Evolutionary conservation across 805 yeast genomes (phyloP).

Genomic region (Teunomyces atbi): DNA sequence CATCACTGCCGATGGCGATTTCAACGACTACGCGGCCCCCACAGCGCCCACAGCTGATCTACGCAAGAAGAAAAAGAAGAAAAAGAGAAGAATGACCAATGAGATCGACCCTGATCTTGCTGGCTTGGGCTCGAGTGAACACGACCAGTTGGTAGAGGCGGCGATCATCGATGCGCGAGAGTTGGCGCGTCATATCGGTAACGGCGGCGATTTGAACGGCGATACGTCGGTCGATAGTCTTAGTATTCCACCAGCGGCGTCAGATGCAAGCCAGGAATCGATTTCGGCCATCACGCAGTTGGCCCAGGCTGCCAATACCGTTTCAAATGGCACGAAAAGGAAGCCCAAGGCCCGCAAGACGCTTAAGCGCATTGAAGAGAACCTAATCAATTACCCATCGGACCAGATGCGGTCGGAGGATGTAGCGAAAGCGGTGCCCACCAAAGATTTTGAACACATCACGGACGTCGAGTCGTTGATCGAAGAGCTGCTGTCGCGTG

Average conservation of each 20-base stretch:
- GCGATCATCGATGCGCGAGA: slow-evolving; percentile 69
- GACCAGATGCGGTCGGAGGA: neutral
- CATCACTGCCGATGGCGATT: slow-evolving; percentile 11
- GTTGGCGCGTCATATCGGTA: slow-evolving; percentile 43
- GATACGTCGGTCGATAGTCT: neutral
- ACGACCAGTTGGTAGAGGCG: slow-evolving; percentile 65
- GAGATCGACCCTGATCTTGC: slow-evolving; percentile 42
- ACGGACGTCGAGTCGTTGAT: slow-evolving; percentile 31
- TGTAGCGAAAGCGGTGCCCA: neutral
- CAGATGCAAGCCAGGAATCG: slow-evolving; percentile 10
- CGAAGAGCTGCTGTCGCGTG: slow-evolving; percentile 34
- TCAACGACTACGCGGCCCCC: slow-evolving; percentile 7
- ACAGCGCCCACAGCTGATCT: neutral
- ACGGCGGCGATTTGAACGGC: slow-evolving; percentile 8
- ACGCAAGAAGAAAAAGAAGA: slow-evolving; percentile 14
- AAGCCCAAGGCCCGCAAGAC: slow-evolving; percentile 8
- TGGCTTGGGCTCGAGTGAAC: slow-evolving; percentile 44
- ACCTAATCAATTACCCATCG: slow-evolving; percentile 5
- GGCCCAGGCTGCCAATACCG: slow-evolving; percentile 29
- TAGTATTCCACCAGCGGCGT: neutral
- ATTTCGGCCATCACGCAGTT: slow-evolving; percentile 26
- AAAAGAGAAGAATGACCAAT: slow-evolving; percentile 12
- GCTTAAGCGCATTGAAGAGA: slow-evolving; percentile 8
- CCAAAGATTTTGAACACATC: slow-evolving; percentile 22
- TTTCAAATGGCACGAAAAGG: slow-evolving; percentile 12